These are phyloP conservation scores for Saitozyma podzolica DNA, from an alignment of 768 basidiomycete genomes.

Conservation along the genomic window DNA sequence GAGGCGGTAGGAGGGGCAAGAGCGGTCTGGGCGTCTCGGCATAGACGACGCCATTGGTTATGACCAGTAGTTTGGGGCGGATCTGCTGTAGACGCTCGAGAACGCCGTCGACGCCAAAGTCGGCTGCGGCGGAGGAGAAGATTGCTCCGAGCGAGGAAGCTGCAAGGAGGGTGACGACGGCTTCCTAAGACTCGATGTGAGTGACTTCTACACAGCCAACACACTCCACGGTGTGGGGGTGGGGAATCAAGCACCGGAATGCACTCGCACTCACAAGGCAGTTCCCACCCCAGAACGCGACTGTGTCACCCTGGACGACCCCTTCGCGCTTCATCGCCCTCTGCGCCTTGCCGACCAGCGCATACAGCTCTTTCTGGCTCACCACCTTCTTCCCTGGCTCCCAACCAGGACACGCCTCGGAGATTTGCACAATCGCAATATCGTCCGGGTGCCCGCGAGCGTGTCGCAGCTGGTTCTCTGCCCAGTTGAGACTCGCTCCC, in stretches of 20 bases:
- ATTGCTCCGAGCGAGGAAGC: conserved; percentile 67
- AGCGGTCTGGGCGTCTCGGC: conserved; percentile 71
- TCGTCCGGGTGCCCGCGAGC: conserved; percentile 53
- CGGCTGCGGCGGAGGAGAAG: conserved; percentile 78
- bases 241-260: background rate
- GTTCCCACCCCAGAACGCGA: conserved; percentile 76
- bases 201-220: background rate
- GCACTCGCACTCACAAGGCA: conserved; percentile 57
- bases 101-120: conserved; percentile 77
- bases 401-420: conserved; percentile 63
- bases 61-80: conserved; percentile 69
- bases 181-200: conserved; percentile 18
- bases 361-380: conserved; percentile 61
- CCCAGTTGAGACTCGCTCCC: conserved; percentile 70
- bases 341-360: conserved; percentile 28
- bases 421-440: conserved; percentile 68
- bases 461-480: conserved; percentile 69
- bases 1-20: conserved; percentile 62
- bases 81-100: conserved; percentile 82
- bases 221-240: no score
- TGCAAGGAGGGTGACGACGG: conserved; percentile 37
- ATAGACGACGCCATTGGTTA: conserved; percentile 73
- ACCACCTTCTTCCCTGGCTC: conserved; percentile 51
- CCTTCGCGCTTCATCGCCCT: conserved; percentile 20
- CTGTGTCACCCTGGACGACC: conserved; percentile 62